Conservation (phyloP, 2,329 filamentous ascomycete genomes). For the Colletotrichum australisinense region DNA sequence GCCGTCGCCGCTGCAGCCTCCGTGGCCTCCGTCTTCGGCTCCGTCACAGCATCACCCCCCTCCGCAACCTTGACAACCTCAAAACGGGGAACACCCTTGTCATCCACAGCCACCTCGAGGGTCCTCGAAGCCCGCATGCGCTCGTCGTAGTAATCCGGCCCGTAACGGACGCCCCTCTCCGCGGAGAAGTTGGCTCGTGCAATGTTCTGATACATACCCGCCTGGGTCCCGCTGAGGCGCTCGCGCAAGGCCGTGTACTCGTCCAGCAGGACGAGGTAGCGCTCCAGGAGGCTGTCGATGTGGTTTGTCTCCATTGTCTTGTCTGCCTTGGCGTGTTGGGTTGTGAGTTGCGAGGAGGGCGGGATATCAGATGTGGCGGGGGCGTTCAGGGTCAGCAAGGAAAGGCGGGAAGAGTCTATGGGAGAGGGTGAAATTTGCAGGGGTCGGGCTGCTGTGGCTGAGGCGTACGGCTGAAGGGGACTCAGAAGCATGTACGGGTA, state of each 20-base stretch:
- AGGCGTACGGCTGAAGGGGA: not conserved
- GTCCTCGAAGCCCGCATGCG: constrained; percentile 73
- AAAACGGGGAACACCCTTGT: constrained; percentile 38
- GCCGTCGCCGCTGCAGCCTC: constrained; percentile 22
- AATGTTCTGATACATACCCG: constrained; percentile 67
- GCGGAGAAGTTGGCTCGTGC: constrained; percentile 82
- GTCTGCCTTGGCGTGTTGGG: not conserved
- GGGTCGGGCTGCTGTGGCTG: not conserved
- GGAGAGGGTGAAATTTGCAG: too few species aligned
- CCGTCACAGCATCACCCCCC: constrained; percentile 21
- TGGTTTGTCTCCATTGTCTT: constrained; percentile 40
- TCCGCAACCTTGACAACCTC: constrained; percentile 35
- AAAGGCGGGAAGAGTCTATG: not conserved
- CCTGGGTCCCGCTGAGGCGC: constrained; percentile 64
- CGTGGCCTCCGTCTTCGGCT: not conserved
- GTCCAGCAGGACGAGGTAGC: constrained; percentile 74
- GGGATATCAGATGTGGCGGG: not conserved
- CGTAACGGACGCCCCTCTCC: constrained; percentile 73
- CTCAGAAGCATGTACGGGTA: not conserved
- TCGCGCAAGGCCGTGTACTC: constrained; percentile 71
- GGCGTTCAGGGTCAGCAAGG: not conserved
- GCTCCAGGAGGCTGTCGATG: constrained; percentile 73
- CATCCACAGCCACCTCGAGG: constrained; percentile 46
- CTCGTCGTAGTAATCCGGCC: constrained; percentile 77
- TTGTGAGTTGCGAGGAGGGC: too few species aligned